Percentiles rank a stretch among this genome's conserved stretches.
These are phyloP conservation scores for Mycena amicta DNA, from an alignment of 768 basidiomycete genomes.

Conservation along the genomic window DNA sequence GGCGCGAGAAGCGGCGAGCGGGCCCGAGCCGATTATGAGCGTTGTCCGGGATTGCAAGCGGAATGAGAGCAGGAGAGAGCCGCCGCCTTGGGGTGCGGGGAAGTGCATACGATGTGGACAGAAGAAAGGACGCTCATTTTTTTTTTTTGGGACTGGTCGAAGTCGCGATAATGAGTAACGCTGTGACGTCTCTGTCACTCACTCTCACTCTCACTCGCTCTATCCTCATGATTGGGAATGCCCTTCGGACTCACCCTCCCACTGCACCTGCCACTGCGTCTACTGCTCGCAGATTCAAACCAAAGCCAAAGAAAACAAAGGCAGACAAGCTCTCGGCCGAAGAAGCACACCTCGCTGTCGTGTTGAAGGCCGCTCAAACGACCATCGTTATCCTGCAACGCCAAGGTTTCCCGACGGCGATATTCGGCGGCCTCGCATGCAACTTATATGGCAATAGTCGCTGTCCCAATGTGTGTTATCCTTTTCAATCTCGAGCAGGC, in stretches of 20 bases:
- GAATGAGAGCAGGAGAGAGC: constrained; percentile 81
- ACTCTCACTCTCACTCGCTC: no score
- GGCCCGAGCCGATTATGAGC: constrained; percentile 77
- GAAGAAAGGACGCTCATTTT: constrained; percentile 1
- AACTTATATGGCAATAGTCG: constrained; percentile 40
- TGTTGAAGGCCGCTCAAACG: constrained; percentile 33
- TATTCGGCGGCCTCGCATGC: constrained; percentile 44
- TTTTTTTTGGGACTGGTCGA: neutral
- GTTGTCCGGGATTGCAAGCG: constrained; percentile 53
- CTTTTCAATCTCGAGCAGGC: no score
- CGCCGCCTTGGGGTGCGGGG: constrained; percentile 54
- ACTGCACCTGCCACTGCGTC: neutral
- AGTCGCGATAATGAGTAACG: constrained; percentile 1
- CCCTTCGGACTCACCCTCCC: neutral
- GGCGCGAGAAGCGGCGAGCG: constrained; percentile 82
- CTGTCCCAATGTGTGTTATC: constrained; percentile 37
- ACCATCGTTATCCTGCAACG: constrained; percentile 29
- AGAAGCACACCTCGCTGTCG: constrained; percentile 16
- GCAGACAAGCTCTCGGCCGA: constrained; percentile 19
- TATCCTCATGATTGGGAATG: no score
- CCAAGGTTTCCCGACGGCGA: constrained; percentile 30
- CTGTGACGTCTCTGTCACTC: no score
- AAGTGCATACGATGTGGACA: constrained; percentile 27
- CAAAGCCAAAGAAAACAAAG: constrained; percentile 11
- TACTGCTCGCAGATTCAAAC: neutral